Base-by-base conservation (phyloP, 2,329 filamentous ascomycete genomes). In the Trichophaea hybrida region DNA sequence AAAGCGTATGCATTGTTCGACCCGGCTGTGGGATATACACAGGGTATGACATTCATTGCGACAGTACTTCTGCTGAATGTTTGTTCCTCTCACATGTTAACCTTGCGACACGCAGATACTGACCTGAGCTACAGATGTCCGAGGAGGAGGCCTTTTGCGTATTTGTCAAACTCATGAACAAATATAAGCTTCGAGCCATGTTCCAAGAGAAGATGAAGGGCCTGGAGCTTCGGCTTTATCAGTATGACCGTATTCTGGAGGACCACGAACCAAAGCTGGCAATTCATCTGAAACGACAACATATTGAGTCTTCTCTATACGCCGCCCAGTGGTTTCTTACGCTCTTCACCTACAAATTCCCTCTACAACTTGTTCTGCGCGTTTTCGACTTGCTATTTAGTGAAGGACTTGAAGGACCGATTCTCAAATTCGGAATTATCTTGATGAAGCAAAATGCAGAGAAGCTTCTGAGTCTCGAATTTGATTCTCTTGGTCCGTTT, bases 251-350 rank as follows among this genome's bases (percentile, higher is more conserved):
- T 32, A 76, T 98, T 17, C 76, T 98, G 33, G 93, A 98, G 73
- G 93, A 98, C 68, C 77, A 91, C 48, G 91, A 98, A 70, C 93
- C 94, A 1, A 90, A 90, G 1, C 76, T 98, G 5, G 96, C 94
- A 73, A 96, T 91, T 71, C 93, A 98, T 72, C 80, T 98, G 59
- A 86, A 87, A 69, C 84, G 93, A 60, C 82, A 86, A 59, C 84
- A 88, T 65, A 93, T 98, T 58, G 86, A 86, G 6, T 86, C 93
- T 0, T 88, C 95, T 70, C 78, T 98, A 6, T 98, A 98, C 71
- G 93, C 93, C 49, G 98, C 93, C 0, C 93, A 98, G 72, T 98
- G 93, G 93, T 98, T 98, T 73, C 79, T 98, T 54, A 98, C 93
- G 0, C 78, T 98, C n/a, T 98, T 98, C 70, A 89, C 91, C 35